phyloP scores from a whole-genome alignment of 495 filamentous ascomycete species.

The Aspergillus olivimuriae region DNA sequence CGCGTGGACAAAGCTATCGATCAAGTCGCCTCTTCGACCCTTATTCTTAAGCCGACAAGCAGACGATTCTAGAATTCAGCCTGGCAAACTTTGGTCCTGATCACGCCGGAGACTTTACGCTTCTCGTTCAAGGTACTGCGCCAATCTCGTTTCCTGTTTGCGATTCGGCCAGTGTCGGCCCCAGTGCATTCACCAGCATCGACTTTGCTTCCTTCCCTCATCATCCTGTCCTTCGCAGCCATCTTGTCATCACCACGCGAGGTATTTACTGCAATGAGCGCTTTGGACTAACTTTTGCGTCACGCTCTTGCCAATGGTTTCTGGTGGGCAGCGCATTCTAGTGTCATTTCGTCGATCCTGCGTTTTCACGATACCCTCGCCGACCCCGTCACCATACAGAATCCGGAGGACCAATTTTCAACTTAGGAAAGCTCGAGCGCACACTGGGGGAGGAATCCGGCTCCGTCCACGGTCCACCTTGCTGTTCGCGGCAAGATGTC shows the following conservation, averaged over 20 bases:
- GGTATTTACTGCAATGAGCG: background rate
- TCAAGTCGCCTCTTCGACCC: too few relatives aligned
- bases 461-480: constrained; percentile 13
- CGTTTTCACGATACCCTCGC: background rate
- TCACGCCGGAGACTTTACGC: too few relatives aligned
- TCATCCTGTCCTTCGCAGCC: constrained; percentile 6
- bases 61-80: too few relatives aligned
- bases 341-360: constrained; percentile 6
- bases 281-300: constrained; percentile 17
- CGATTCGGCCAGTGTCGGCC: constrained; percentile 1
- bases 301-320: constrained; percentile 16
- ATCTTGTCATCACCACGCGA: constrained; percentile 4
- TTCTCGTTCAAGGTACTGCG: background rate
- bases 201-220: constrained; percentile 2
- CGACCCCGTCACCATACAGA: too few relatives aligned
- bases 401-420: too few relatives aligned
- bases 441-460: constrained; percentile 6
- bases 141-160: constrained; percentile 6
- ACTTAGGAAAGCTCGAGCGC: too few relatives aligned
- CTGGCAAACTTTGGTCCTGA: too few relatives aligned
- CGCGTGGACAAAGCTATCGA: too few relatives aligned
- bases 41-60: too few relatives aligned
- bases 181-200: constrained; percentile 1
- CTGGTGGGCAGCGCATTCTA: constrained; percentile 12
- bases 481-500: constrained; percentile 35